Evolutionary conservation across 2,329 filamentous ascomycete genomes (phyloP), one percentile per base, ranked within the genome.

Genomic region (Alternaria burnsii): DNA sequence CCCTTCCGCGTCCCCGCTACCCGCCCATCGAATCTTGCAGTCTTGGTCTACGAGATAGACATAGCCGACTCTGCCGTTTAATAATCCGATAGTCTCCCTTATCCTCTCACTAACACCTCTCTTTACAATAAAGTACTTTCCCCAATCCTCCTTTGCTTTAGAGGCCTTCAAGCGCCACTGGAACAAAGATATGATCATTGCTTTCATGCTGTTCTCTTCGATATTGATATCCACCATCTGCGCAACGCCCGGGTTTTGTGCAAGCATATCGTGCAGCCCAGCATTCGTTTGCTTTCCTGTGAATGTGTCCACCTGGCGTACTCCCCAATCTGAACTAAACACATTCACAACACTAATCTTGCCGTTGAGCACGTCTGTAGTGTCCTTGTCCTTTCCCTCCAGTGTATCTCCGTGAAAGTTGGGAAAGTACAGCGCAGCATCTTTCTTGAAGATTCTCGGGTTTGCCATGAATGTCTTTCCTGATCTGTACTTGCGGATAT

Each of bases 51-150:
- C 84, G 48, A 99, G 84, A 79, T 97, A 99, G 5, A 94, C 90
- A 80, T 97, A 98, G 38, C 94, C 94, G 34, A 97, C 94, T 79
- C 94, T 96, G 68, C 88, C 89, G 80, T 99, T 99, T 75, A 97
- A 82, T 75, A 97, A 78, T 5, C 87, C 87, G 71, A 89, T 85
- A 5, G 85, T 82, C 71, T 88, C 86, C 66, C 85, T 83, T 41
- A 89, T 80, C 18, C 81, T 76, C 50, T 87, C 84, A 14, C 79
- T 82, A 22, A 89, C 79, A 2, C 87, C 87, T 61, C 82, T 85
- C 60, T 83, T 80, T 18, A 89, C 82, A 56, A 89, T 77, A 70
- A 89, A 89, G 69, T 88, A 89, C 58, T 81, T 81, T 22, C 77
- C 79, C 78, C 87, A 86, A 56, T 87, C 83, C 61, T 84, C 80